A percentile compares a stretch with the other conserved stretches of the same genome.
These are phyloP conservation scores for Fusarium albosuccineum DNA, from an alignment of 2,329 filamentous ascomycete species.

Conservation along the genomic window DNA sequence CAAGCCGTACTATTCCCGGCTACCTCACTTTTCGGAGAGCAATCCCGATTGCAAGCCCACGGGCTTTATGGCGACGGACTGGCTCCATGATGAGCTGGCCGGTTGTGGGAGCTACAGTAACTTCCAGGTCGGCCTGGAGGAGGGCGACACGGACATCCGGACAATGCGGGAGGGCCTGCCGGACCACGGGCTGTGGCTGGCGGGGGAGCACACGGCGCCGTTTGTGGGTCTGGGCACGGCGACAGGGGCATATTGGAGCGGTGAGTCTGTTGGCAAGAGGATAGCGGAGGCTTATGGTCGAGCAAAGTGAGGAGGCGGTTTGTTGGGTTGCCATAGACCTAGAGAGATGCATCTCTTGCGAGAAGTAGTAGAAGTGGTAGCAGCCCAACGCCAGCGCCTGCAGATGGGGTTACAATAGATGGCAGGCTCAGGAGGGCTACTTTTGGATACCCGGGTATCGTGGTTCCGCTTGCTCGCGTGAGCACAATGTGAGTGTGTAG, in stretches of 20 bases:
- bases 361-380: background rate
- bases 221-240: slow-evolving; percentile 91
- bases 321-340: background rate
- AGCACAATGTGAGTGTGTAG: slow-evolving; percentile 23
- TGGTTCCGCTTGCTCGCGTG: slow-evolving; percentile 31
- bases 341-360: background rate
- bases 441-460: background rate
- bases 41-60: slow-evolving; percentile 71
- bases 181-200: slow-evolving; percentile 82
- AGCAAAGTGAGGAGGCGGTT: slow-evolving; percentile 32
- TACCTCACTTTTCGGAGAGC: slow-evolving; percentile 73
- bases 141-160: slow-evolving; percentile 79
- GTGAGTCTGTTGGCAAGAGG: slow-evolving; percentile 79
- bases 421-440: slow-evolving; percentile 6
- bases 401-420: slow-evolving; percentile 7
- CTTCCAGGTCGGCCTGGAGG: slow-evolving; percentile 80
- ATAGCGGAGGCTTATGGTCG: slow-evolving; percentile 68
- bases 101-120: slow-evolving; percentile 88
- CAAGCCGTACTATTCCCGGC: slow-evolving; percentile 79
- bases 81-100: slow-evolving; percentile 82
- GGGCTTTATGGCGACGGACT: slow-evolving; percentile 77
- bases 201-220: slow-evolving; percentile 90
- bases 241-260: slow-evolving; percentile 93
- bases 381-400: background rate
- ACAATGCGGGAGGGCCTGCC: slow-evolving; percentile 72